These are phyloP conservation scores for Phytophthora pinifolia DNA, from an alignment of 352 stramenopile species.

Conservation along the genomic window DNA sequence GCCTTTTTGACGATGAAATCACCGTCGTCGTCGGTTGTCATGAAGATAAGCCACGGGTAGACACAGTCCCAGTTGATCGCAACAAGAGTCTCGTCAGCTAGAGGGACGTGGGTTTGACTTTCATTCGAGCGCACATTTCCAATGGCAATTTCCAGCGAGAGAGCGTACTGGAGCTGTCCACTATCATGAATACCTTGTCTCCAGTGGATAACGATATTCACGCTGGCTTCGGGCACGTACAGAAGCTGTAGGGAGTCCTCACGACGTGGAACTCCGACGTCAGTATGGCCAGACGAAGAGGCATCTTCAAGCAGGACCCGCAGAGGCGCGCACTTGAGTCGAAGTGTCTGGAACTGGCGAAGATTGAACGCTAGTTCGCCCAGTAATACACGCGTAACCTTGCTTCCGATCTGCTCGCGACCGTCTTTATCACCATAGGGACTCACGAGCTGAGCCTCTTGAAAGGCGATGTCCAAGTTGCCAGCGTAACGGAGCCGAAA, in stretches of 20 bases:
- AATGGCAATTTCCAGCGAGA: conserved; percentile 58
- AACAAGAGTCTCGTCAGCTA: conserved; percentile 45
- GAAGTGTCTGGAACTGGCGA: conserved; percentile 56
- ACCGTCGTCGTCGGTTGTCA: conserved; percentile 50
- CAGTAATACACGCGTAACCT: conserved; percentile 32
- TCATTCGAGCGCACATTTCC: conserved; percentile 21
- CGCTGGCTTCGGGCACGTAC: conserved; percentile 26
- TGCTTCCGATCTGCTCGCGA: conserved; percentile 23
- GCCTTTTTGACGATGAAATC: conserved; percentile 5
- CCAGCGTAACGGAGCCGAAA: conserved; percentile 52
- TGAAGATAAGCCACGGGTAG: conserved; percentile 57
- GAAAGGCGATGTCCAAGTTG: conserved; percentile 48
- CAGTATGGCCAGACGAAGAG: neutral
- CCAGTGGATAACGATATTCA: conserved; percentile 33
- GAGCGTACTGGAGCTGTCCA: conserved; percentile 37
- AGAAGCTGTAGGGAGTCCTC: conserved; percentile 28
- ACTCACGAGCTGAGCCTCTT: conserved; percentile 33
- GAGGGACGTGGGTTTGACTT: conserved; percentile 38
- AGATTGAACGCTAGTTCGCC: conserved; percentile 45
- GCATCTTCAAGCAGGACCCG: conserved; percentile 30
- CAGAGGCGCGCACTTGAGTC: conserved; percentile 30
- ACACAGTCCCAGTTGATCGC: conserved; percentile 73
- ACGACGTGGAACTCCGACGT: neutral
- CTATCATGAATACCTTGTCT: conserved; percentile 13
- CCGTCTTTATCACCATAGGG: conserved; percentile 35